phyloP scores from a whole-genome alignment of 768 basidiomycete species.

The Naematelia aurantialba region DNA sequence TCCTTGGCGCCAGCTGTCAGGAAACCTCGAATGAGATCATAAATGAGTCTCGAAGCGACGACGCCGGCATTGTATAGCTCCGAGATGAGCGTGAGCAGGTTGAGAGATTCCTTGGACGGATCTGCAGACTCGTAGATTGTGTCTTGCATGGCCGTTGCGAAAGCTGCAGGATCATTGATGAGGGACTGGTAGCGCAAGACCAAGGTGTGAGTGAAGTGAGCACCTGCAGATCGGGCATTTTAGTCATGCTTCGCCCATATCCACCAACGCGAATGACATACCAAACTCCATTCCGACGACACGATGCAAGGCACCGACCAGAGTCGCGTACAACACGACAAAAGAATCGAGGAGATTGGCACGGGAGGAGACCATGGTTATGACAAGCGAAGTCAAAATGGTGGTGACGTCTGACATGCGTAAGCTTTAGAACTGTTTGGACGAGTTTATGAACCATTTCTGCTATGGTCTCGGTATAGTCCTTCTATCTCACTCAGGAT shows the following conservation, averaged over 20 bases:
- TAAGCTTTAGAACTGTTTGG: neutral
- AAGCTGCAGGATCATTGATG: constrained; percentile 8
- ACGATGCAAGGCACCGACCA: constrained; percentile 75
- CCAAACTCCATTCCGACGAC: constrained; percentile 84
- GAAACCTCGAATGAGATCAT: constrained; percentile 78
- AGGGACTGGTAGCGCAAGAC: constrained; percentile 62
- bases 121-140: constrained; percentile 41
- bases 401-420: constrained; percentile 70
- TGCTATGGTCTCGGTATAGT: constrained; percentile 68
- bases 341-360: constrained; percentile 81
- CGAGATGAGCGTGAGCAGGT: constrained; percentile 78
- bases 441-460: constrained; percentile 62
- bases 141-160: constrained; percentile 10
- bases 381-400: constrained; percentile 68
- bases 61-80: constrained; percentile 97
- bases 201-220: constrained; percentile 72
- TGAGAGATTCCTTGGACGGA: constrained; percentile 80
- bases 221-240: constrained; percentile 64
- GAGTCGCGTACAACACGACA: constrained; percentile 79
- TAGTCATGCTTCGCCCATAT: too few species aligned
- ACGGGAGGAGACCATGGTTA: constrained; percentile 74
- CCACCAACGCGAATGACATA: constrained; percentile 50
- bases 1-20: constrained; percentile 54
- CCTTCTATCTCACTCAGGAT: constrained; percentile 72
- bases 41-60: constrained; percentile 79